phyloP scores from a whole-genome alignment of 345 rosid genomes.

The Bruguiera sexangula region DNA sequence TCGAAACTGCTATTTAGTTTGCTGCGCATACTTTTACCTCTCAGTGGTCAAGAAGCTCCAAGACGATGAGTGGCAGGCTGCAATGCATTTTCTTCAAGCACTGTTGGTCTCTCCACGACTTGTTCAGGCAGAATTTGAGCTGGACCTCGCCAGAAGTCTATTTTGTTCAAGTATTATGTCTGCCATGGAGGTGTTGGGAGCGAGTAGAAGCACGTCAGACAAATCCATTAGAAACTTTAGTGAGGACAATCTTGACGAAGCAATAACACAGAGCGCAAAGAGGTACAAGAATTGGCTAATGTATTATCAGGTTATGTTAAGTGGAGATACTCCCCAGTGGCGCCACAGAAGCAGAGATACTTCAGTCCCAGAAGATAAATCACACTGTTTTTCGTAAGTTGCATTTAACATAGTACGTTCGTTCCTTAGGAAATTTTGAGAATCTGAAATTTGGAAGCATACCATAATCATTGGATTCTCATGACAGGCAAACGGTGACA shows the following conservation, averaged over 20 bases:
- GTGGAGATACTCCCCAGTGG: conserved; percentile 41
- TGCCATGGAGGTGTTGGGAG: conserved; percentile 3
- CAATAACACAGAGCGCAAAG: conserved; percentile 45
- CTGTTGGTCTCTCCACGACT: conserved; percentile 52
- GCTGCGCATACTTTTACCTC: conserved; percentile 16
- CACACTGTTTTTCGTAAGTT: conserved; percentile 28
- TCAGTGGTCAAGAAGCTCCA: conserved; percentile 55
- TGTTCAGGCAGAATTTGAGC: conserved; percentile 42
- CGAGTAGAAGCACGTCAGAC: conserved; percentile 1
- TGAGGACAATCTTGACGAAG: conserved; percentile 22
- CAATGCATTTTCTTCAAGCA: conserved; percentile 69
- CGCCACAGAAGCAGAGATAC: conserved; percentile 21
- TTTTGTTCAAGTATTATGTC: conserved; percentile 29
- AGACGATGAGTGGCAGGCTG: conserved; percentile 63
- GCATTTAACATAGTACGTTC: background rate
- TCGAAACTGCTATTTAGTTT: conserved; percentile 40
- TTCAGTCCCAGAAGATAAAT: conserved; percentile 14
- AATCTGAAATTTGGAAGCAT: background rate
- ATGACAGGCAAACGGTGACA: conserved; percentile 33
- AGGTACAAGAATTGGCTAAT: conserved; percentile 67
- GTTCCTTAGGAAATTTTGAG: background rate
- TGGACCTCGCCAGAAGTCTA: conserved; percentile 43
- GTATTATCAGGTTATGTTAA: conserved; percentile 64
- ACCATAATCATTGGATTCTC: conserved; percentile 12
- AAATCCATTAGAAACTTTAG: conserved; percentile 9